A percentile compares a stretch with the other conserved stretches of the same genome.
Conservation (phyloP, 495 filamentous ascomycete genomes). For the Penicillium alfredii region DNA sequence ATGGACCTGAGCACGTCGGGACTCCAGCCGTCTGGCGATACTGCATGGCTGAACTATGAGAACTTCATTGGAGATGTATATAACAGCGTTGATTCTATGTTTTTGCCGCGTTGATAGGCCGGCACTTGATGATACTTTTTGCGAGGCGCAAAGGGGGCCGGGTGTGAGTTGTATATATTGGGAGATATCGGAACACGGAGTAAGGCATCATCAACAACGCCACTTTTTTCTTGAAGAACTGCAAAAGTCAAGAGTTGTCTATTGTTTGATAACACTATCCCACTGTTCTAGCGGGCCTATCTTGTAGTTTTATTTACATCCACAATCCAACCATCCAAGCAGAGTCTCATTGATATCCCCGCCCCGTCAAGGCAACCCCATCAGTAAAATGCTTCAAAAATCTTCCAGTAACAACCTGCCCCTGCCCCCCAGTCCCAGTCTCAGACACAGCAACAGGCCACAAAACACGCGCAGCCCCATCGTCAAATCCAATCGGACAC, state of each 20-base stretch:
- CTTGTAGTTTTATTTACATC: too few relatives aligned
- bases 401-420: slow-evolving; percentile 30
- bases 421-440: slow-evolving; percentile 33
- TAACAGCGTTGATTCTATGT: slow-evolving; percentile 20
- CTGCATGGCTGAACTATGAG: slow-evolving; percentile 30
- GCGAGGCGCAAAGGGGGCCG: too few relatives aligned
- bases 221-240: too few relatives aligned
- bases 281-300: too few relatives aligned
- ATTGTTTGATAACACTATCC: too few relatives aligned
- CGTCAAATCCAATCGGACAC: slow-evolving; percentile 43
- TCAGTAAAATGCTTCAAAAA: slow-evolving; percentile 43
- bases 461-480: slow-evolving; percentile 41
- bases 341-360: too few relatives aligned
- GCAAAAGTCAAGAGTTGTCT: too few relatives aligned
- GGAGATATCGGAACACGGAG: too few relatives aligned
- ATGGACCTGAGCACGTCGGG: slow-evolving; percentile 18
- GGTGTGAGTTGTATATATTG: too few relatives aligned
- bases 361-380: slow-evolving; percentile 1
- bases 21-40: slow-evolving; percentile 10
- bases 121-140: too few relatives aligned
- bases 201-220: too few relatives aligned
- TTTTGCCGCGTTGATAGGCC: slow-evolving; percentile 11
- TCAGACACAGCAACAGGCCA: slow-evolving; percentile 44
- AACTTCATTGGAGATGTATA: slow-evolving; percentile 32
- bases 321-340: too few relatives aligned